Evolutionary conservation across 2,329 filamentous ascomycete species (phyloP), one percentile per base, ranked within the genome.

Genomic region (Balansia obtecta): DNA sequence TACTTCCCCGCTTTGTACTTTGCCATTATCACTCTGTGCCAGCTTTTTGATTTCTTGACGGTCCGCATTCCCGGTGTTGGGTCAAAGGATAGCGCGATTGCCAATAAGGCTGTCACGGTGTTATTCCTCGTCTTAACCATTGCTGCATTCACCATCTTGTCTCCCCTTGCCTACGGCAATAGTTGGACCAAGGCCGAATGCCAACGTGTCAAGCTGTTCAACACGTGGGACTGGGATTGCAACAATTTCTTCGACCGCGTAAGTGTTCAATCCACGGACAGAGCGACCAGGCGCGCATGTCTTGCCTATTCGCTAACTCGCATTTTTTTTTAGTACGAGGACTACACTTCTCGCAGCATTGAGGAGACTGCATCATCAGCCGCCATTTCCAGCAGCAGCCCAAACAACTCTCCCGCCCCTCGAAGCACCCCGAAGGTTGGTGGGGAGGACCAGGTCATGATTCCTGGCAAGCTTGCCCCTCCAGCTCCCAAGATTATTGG

Each of bases 1-100:
- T 98, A 98, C 69, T 93, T 98, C 69, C 93, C 93, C 0, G 93
- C 93, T 2, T 79, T 98, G 13, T 95, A 95, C 72, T 98, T 98
- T 65, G 89, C 86, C 55, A 82, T 98, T 61, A 83, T 97, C 57
- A 83, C 86, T 9, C 77, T 96, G 51, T 93, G 85, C 67, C 91
- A 97, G 68, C 78, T 86, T 46, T 91, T 88, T 68, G 93, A 98
- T 69, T 96, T 89, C 62, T 65, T 81, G 50, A 86, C 86, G 52
- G 83, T 82, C 57, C 84, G 93, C 45, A 75, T 95, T 57, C 72
- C 77, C 44, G 71, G 78, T 32, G 68, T 89, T 47, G 82, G 85
- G 18, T 68, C 90, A 41, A 82, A 79, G 50, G 77, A 86, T 56
- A 61, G 58, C 50, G 86, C 88, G 11, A 67, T 82, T 34, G 73